Percentiles rank a stretch among this genome's conserved stretches.
These are phyloP conservation scores for Gracilaria domingensis DNA, from an alignment of 23 red algal species.

Conservation along the genomic window DNA sequence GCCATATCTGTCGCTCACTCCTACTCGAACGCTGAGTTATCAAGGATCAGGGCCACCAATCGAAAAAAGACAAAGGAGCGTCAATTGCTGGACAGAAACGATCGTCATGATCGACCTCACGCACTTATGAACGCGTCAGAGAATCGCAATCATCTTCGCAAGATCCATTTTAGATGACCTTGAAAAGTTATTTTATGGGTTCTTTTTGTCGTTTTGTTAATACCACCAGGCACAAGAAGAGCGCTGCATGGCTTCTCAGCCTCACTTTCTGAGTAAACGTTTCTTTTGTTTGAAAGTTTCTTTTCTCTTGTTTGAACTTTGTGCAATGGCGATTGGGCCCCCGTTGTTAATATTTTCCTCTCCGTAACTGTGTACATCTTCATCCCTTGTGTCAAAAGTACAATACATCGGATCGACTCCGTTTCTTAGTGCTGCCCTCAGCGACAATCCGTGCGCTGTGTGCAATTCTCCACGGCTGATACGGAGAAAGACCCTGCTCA, in stretches of 20 bases:
- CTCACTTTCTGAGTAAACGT: not conserved
- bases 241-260: not conserved
- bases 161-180: constrained; percentile 63
- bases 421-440: not conserved
- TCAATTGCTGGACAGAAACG: constrained; percentile 38
- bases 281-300: too few relatives aligned
- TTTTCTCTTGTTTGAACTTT: not conserved
- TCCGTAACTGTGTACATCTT: not conserved
- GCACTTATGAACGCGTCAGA: constrained; percentile 15
- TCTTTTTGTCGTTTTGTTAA: not conserved
- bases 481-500: constrained; percentile 30
- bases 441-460: constrained; percentile 49
- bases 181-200: not conserved
- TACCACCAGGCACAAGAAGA: not conserved
- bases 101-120: constrained; percentile 33
- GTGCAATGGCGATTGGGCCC: not conserved
- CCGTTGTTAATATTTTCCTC: not conserved
- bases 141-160: constrained; percentile 42
- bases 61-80: constrained; percentile 64
- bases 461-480: constrained; percentile 73
- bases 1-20: constrained; percentile 70
- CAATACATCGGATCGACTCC: too few relatives aligned
- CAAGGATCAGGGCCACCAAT: constrained; percentile 56
- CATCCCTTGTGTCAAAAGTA: not conserved
- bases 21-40: constrained; percentile 73